A percentile compares a stretch with the other conserved stretches of the same genome.
Conservation (phyloP, 345 rosid species). For the Acer campestre region DNA sequence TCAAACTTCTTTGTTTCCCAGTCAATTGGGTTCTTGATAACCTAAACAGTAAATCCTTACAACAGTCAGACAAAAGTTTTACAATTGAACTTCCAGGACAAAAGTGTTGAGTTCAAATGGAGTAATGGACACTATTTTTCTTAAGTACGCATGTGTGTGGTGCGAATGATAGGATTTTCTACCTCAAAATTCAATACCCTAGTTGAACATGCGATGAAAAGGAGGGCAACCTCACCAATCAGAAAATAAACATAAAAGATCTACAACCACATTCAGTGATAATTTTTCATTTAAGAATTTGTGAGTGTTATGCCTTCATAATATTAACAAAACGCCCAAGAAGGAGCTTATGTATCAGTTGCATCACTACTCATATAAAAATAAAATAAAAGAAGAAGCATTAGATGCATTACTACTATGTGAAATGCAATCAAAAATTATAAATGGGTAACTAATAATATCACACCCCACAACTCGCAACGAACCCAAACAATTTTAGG, state of each 20-base stretch:
- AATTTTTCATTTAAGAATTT: background rate
- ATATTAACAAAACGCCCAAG: background rate
- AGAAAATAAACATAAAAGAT: background rate
- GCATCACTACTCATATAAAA: background rate
- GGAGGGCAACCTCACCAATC: background rate
- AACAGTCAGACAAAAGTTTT: background rate
- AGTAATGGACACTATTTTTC: background rate
- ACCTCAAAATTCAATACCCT: background rate
- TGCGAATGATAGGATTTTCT: background rate
- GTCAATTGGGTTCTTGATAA: slow-evolving; percentile 20
- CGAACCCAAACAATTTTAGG: background rate
- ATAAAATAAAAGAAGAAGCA: background rate
- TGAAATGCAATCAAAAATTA: background rate
- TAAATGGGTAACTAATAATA: background rate
- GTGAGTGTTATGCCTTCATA: background rate
- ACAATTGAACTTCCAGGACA: background rate
- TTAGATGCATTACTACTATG: background rate
- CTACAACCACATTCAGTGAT: background rate
- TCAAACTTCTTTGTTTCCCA: slow-evolving; percentile 36
- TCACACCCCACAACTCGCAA: background rate
- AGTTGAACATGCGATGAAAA: background rate
- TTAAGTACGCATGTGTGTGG: background rate
- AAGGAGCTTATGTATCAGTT: background rate
- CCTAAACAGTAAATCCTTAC: slow-evolving; percentile 14
- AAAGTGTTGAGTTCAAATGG: background rate